phyloP scores from a whole-genome alignment of 1,284 basidiomycete genomes.

The Leccinum subrobustum region DNA sequence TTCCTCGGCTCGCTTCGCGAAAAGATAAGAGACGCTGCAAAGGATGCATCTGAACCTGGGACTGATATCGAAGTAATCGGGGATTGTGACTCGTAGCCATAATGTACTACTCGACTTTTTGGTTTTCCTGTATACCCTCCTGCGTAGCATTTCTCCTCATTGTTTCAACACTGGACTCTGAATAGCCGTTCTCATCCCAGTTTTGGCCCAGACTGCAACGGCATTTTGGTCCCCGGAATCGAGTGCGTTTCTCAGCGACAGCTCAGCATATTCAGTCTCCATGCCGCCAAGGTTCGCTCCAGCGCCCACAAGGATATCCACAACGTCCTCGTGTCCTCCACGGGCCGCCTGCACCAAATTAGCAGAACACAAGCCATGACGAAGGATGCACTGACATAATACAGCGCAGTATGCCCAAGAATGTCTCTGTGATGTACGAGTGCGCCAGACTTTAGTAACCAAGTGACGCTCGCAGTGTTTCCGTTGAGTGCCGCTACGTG shows the following conservation, averaged over 20 bases:
- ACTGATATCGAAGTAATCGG: slow-evolving; percentile 33
- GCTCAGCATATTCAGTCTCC: slow-evolving; percentile 58
- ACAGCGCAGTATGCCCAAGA: slow-evolving; percentile 80
- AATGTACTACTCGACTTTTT: neutral
- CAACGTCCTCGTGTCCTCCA: slow-evolving; percentile 59
- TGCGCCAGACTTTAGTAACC: slow-evolving; percentile 75
- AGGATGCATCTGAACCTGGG: slow-evolving; percentile 32
- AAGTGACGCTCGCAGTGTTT: slow-evolving; percentile 49
- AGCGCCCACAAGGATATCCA: slow-evolving; percentile 67
- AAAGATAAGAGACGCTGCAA: slow-evolving; percentile 41
- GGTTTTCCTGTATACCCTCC: slow-evolving; percentile 13
- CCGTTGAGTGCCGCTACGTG: slow-evolving; percentile 82
- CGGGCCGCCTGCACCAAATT: slow-evolving; percentile 56
- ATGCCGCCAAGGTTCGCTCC: slow-evolving; percentile 73
- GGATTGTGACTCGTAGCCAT: slow-evolving; percentile 11
- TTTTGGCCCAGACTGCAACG: slow-evolving; percentile 52
- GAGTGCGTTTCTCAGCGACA: slow-evolving; percentile 49
- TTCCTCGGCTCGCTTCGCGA: slow-evolving; percentile 60
- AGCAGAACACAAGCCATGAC: neutral
- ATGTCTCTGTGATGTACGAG: slow-evolving; percentile 82
- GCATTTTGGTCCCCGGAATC: slow-evolving; percentile 43
- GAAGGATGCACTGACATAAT: slow-evolving; percentile 54
- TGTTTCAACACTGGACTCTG: neutral
- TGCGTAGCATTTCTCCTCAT: slow-evolving; percentile 15
- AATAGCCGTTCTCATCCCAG: slow-evolving; percentile 30